These are phyloP conservation scores for Paspalum notatum DNA, from an alignment of 176 grass and related monocot genomes.

Conservation along the genomic window DNA sequence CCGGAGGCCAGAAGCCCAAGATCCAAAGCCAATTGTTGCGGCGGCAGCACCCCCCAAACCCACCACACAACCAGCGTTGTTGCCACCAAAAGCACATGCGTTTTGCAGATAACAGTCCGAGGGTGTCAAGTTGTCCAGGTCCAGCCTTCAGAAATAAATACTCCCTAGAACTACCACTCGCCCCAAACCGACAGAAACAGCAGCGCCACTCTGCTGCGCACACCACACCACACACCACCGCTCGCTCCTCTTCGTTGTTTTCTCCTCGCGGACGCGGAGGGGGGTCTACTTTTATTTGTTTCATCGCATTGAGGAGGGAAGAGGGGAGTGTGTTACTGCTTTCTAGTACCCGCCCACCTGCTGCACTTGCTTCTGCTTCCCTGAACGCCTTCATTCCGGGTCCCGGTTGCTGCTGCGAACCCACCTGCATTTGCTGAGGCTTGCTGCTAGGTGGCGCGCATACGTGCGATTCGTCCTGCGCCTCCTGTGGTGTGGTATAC, in stretches of 20 bases:
- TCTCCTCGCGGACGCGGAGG: background rate
- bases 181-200: slow-evolving; percentile 10
- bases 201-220: background rate
- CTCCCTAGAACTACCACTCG: background rate
- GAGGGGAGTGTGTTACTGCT: background rate
- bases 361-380: background rate
- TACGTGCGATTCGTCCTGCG: background rate
- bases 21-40: no score
- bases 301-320: background rate
- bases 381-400: background rate
- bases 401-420: background rate
- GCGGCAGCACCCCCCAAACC: background rate
- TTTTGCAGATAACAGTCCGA: background rate
- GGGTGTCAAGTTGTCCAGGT: background rate
- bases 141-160: no score
- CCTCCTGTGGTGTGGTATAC: background rate
- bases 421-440: slow-evolving; percentile 23
- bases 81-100: slow-evolving; percentile 27
- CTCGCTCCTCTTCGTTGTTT: background rate
- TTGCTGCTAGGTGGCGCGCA: background rate
- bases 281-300: background rate
- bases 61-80: background rate
- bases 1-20: background rate
- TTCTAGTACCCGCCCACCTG: slow-evolving; percentile 22
- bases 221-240: background rate